Percentiles rank a stretch among this genome's conserved stretches.
These are phyloP conservation scores for Didymella lethalis DNA, from an alignment of 2,329 filamentous ascomycete species.

Conservation along the genomic window DNA sequence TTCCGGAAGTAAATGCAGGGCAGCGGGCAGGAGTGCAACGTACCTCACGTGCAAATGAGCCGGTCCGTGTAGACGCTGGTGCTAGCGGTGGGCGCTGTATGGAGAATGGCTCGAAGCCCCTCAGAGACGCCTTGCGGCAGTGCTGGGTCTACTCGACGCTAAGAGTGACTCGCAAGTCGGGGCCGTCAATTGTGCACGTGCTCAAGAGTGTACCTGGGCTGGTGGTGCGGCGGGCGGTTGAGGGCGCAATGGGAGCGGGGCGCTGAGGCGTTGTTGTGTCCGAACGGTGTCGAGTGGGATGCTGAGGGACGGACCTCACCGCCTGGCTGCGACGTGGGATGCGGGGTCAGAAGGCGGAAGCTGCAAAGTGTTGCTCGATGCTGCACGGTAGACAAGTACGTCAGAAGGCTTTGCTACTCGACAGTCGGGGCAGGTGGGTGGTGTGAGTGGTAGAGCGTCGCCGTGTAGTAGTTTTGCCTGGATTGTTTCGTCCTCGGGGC, in stretches of 20 bases:
- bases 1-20: no score
- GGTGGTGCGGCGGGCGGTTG: conserved; percentile 40
- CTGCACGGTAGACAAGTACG: conserved; percentile 36
- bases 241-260: conserved; percentile 41
- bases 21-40: conserved; percentile 23
- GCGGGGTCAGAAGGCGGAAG: conserved; percentile 26
- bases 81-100: conserved; percentile 38
- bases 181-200: conserved; percentile 41
- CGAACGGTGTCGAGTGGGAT: conserved; percentile 48
- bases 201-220: conserved; percentile 39
- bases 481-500: conserved; percentile 33
- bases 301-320: conserved; percentile 47
- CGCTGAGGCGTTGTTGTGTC: conserved; percentile 47
- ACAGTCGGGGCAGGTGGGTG: conserved; percentile 33
- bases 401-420: conserved; percentile 28
- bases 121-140: conserved; percentile 48
- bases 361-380: conserved; percentile 28
- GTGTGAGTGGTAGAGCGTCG: conserved; percentile 41
- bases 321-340: conserved; percentile 39
- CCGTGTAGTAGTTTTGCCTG: conserved; percentile 37
- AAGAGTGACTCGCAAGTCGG: conserved; percentile 33
- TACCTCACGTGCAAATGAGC: conserved; percentile 43
- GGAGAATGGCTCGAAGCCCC: conserved; percentile 53
- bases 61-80: conserved; percentile 29
- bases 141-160: conserved; percentile 47